These are phyloP conservation scores for Isoetes taiwanensis DNA, from an alignment of 75 land plant species.

Conservation along the genomic window DNA sequence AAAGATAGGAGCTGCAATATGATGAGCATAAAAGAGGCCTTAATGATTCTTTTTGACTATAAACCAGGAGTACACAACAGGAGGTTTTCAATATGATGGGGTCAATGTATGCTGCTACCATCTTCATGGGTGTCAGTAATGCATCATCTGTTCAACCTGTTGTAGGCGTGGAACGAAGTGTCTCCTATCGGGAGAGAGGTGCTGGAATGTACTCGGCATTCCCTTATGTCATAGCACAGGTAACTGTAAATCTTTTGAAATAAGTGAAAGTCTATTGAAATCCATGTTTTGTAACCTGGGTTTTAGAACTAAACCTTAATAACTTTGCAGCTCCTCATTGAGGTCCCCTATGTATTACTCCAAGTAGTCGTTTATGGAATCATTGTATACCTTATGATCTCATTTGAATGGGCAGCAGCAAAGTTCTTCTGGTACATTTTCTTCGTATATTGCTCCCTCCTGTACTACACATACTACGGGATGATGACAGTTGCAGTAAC, in stretches of 20 bases:
- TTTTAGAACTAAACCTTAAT: conserved; percentile 32
- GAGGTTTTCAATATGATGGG: conserved; percentile 20
- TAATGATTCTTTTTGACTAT: not conserved
- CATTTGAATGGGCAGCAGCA: not conserved
- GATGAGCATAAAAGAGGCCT: no score
- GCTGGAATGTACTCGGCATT: conserved; percentile 23
- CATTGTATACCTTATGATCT: not conserved
- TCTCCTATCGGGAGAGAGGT: conserved; percentile 19
- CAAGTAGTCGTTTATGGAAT: not conserved
- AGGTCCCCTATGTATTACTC: not conserved
- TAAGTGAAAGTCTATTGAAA: no score
- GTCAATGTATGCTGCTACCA: conserved; percentile 16
- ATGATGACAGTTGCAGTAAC: conserved; percentile 1
- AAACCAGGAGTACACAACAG: conserved; percentile 6
- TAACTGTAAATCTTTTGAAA: no score
- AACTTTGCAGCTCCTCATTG: conserved; percentile 2
- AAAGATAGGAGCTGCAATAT: no score
- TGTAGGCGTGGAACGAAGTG: conserved; percentile 15
- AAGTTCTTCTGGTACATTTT: not conserved
- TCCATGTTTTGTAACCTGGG: no score
- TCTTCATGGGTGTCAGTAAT: conserved; percentile 25
- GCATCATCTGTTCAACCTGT: conserved; percentile 22
- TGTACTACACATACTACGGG: conserved; percentile 1
- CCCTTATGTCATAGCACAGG: conserved; percentile 23
- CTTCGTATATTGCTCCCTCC: not conserved